Evolutionary conservation across 108 stramenopile genomes (phyloP).

Genomic region (Conticribra guillardii): DNA sequence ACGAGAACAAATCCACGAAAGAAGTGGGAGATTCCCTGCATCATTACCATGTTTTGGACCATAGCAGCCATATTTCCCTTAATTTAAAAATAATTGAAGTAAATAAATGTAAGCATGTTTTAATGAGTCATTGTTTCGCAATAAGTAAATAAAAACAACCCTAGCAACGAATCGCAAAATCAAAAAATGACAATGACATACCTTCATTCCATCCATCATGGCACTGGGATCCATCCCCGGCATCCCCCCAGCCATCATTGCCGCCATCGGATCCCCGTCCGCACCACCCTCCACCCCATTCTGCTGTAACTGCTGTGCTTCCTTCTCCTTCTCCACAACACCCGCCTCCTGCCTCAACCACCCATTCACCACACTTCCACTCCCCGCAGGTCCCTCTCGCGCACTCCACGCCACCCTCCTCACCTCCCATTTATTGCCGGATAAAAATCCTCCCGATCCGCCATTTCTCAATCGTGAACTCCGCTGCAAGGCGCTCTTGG

Average conservation of each 20-base stretch:
- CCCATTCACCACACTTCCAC: slow-evolving; percentile 9
- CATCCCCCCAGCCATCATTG: slow-evolving; percentile 21
- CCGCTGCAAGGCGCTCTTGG: slow-evolving; percentile 18
- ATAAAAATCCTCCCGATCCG: slow-evolving; percentile 18
- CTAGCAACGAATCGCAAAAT: slow-evolving; percentile 22
- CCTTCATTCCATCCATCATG: slow-evolving; percentile 57
- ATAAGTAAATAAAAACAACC: too few relatives aligned
- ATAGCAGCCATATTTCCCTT: slow-evolving; percentile 95
- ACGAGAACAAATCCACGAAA: slow-evolving; percentile 93
- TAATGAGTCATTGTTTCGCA: not conserved
- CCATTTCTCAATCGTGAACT: slow-evolving; percentile 11
- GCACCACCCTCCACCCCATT: too few relatives aligned
- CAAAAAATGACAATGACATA: not conserved
- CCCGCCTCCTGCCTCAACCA: slow-evolving; percentile 40
- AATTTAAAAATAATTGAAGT: too few relatives aligned
- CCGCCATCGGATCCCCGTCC: not conserved
- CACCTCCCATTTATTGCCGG: slow-evolving; percentile 67
- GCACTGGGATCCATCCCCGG: slow-evolving; percentile 65
- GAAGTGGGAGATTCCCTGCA: slow-evolving; percentile 96
- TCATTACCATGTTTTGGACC: slow-evolving; percentile 99
- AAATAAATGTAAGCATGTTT: too few relatives aligned
- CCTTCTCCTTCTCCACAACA: slow-evolving; percentile 4
- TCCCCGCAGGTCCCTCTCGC: slow-evolving; percentile 1
- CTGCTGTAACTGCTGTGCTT: not conserved
- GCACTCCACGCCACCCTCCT: slow-evolving; percentile 63